A percentile compares a stretch with the other conserved stretches of the same genome.
Evolutionary conservation across 2,329 filamentous ascomycete species (phyloP).

Genomic region (Pseudocercospora eumusae): DNA sequence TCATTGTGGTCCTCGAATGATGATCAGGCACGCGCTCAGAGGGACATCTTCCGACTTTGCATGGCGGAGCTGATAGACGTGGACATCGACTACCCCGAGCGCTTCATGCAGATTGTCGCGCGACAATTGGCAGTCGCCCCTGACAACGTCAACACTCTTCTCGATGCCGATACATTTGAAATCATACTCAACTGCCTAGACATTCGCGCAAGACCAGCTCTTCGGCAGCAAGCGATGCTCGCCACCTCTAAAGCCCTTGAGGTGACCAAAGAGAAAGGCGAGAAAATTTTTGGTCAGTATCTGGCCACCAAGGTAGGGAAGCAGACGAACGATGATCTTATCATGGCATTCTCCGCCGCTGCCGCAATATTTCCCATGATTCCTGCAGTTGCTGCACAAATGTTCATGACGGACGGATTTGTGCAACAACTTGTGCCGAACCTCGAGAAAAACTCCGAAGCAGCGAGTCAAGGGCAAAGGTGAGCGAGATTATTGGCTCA

Average conservation of each 20-base stretch:
- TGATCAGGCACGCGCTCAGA: constrained; percentile 49
- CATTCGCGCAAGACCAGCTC: constrained; percentile 70
- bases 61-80: constrained; percentile 89
- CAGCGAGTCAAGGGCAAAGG: constrained; percentile 38
- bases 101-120: constrained; percentile 62
- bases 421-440: constrained; percentile 66
- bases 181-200: constrained; percentile 85
- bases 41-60: constrained; percentile 71
- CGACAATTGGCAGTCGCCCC: constrained; percentile 58
- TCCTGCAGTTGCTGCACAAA: constrained; percentile 68
- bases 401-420: constrained; percentile 90
- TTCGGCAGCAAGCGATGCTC: constrained; percentile 79
- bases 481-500: constrained; percentile 14
- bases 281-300: constrained; percentile 65
- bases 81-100: constrained; percentile 69
- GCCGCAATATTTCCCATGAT: constrained; percentile 84
- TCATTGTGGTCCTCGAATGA: constrained; percentile 46
- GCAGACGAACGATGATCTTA: constrained; percentile 82
- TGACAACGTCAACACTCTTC: constrained; percentile 63
- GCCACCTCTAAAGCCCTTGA: constrained; percentile 83
- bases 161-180: constrained; percentile 76
- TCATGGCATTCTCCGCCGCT: constrained; percentile 90
- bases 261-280: constrained; percentile 69
- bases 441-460: constrained; percentile 55
- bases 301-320: constrained; percentile 71